Base-by-base conservation (phyloP, 495 filamentous ascomycete genomes). In the Podospora australis region DNA sequence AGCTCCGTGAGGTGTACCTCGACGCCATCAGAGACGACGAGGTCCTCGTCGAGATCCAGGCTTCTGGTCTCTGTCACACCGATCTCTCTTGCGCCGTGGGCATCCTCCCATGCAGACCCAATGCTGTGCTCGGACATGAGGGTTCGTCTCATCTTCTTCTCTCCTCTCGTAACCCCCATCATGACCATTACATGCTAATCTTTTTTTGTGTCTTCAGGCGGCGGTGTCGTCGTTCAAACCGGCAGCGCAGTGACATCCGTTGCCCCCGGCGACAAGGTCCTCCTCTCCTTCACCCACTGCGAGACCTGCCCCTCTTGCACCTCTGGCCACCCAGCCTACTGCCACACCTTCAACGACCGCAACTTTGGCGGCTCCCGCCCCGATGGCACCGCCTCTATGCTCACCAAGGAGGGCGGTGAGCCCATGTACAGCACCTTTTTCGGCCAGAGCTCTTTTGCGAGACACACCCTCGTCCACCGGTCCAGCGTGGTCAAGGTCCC, bases 51-150 rank as follows among this genome's bases (percentile, higher is more conserved):
- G 78, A 82, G 48, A 80, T 88, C 58, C 78, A 76, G 49, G 82
- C 78, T 63, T 87, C 83, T 3, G 85, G 86, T 39, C 84, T 89
- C 58, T 89, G 86, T 66, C 85, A 86, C 46, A 82, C 76, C 55
- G 86, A 89, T 68, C 83, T 83, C 60, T 71, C 41, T 48, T 74
- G 26, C 64, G 69, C 57, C 19, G 57, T 16, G 51, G 72, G 45
- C 44, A 13, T 40, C 48, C 66, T 49, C 48, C 70, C 40, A 29
- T 73, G 25, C 61, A 59, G 19, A 49, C 72, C 76, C 1, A 83
- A 82, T 39, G 86, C 82, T 14, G 83, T 88, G 3, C 75, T 89
- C 21, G 86, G 86, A 36, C 86, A 90, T 67, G 86, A 90, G 67
- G 87, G 60, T 60, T 23, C 19, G 21, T 30, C 19, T 17, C 14